Evolutionary conservation across 805 yeast species (phyloP), one percentile per base, ranked within the genome.

Genomic region (Pichia cabralensis): DNA sequence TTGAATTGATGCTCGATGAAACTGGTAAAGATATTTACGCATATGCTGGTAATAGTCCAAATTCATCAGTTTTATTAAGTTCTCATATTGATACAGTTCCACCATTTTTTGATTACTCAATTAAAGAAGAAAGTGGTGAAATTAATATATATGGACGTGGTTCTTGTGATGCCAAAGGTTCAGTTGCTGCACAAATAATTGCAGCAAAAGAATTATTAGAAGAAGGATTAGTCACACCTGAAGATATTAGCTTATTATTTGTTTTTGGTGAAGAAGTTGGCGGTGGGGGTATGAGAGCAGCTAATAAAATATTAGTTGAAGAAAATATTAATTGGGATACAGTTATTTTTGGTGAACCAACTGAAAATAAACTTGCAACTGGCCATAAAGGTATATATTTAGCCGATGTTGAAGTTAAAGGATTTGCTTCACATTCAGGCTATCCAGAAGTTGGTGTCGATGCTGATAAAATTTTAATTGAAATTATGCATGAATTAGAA

Each of bases 11-110:
- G 11, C 41, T 53, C 8, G 38, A 35, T 23, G 15, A 26, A 16
- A 31, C 33, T 12, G 33, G 27, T 17, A 37, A 36, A 20, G 43
- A 77, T 46, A 58, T 78, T 24, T 78, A 69, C 45, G 82, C 81
- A 5, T 77, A 74, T 46, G 40, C 53, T 7, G 75, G 76, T 1
- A 47, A 48, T 14, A 61, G 74, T 38, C 13, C 19, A 20, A 50
- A 69, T 43, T 65, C 76, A 11, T 60, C 53, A 33, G 68, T 74
- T 3, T 23, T 45, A 11, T 45, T 78, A 16, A 74, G 82, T 1
- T 70, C 81, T 10, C 86, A 78, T 47, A 69, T 77, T 24, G 86
- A 78, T 46, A 78, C 85, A 0, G 86, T 78, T 9, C 85, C 85
- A 10, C 83, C 84, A 1, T 76, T 47, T 45, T 51, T 76, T 33